Evolutionary conservation across 805 yeast genomes (phyloP).

Genomic region (Myxozyma udenii): DNA sequence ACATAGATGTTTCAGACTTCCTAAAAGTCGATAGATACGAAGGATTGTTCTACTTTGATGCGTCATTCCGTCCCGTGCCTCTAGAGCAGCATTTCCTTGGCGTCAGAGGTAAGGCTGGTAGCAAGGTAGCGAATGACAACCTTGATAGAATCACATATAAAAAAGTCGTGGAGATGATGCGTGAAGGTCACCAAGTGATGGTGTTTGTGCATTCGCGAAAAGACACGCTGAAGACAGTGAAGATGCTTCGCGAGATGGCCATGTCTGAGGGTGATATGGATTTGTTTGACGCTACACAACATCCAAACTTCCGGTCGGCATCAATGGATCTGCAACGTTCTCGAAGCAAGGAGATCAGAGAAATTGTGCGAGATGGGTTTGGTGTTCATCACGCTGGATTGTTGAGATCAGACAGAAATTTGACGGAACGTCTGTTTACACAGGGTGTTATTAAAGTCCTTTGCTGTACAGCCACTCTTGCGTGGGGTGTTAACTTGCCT

Average conservation of each 20-base stretch:
- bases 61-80: conserved; percentile 90
- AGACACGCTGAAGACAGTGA: conserved; percentile 83
- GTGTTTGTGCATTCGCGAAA: conserved; percentile 93
- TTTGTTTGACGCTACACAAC: conserved; percentile 44
- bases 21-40: conserved; percentile 73
- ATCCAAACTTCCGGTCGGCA: conserved; percentile 40
- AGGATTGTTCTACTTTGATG: conserved; percentile 94
- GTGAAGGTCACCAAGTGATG: conserved; percentile 72
- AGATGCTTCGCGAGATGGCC: conserved; percentile 66
- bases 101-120: conserved; percentile 80
- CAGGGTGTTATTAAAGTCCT: conserved; percentile 83
- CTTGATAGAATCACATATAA: conserved; percentile 75
- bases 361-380: conserved; percentile 75
- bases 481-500: conserved; percentile 99
- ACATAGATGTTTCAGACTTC: conserved; percentile 89
- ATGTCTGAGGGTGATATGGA: conserved; percentile 55
- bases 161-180: conserved; percentile 64
- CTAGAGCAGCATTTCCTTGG: conserved; percentile 84
- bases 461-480: conserved; percentile 94
- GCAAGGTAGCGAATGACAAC: conserved; percentile 51
- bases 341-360: conserved; percentile 74
- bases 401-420: conserved; percentile 83
- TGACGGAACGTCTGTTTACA: conserved; percentile 83
- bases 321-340: conserved; percentile 64
- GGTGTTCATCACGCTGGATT: conserved; percentile 98